Conservation (phyloP, 305 asterid species). For the Fraxinus paxiana region DNA sequence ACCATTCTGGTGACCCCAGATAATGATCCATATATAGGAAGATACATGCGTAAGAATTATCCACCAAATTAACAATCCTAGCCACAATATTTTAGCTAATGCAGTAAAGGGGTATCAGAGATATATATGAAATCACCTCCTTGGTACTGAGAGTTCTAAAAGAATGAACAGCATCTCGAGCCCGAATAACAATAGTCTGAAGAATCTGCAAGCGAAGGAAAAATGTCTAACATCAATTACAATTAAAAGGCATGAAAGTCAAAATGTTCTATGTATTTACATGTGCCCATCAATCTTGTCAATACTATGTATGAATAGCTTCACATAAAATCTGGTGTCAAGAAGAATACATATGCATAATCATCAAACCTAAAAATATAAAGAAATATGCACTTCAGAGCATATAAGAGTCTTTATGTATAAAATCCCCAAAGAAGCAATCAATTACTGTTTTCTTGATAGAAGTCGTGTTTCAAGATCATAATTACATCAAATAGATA, state of each 20-base stretch:
- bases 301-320: not conserved
- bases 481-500: not conserved
- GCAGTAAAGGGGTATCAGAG: conserved; percentile 2
- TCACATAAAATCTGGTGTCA: not conserved
- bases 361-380: not conserved
- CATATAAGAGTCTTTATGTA: not conserved
- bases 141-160: conserved; percentile 89
- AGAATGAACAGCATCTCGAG: conserved; percentile 59
- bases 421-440: not conserved
- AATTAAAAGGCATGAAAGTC: not conserved
- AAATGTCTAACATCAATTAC: conserved; percentile 22
- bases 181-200: conserved; percentile 66
- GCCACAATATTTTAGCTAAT: not conserved
- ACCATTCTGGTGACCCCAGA: not conserved
- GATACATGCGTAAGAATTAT: not conserved
- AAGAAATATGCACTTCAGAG: not conserved
- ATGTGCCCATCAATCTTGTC: conserved; percentile 2
- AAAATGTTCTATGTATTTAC: not conserved
- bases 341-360: not conserved
- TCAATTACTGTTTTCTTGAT: not conserved
- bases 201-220: conserved; percentile 63
- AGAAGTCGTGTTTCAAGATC: not conserved
- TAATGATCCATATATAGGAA: not conserved
- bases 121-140: conserved; percentile 51
- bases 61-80: not conserved